Evolutionary conservation across 768 basidiomycete genomes (phyloP), one percentile per base, ranked within the genome.

Genomic region (Artomyces pyxidatus): DNA sequence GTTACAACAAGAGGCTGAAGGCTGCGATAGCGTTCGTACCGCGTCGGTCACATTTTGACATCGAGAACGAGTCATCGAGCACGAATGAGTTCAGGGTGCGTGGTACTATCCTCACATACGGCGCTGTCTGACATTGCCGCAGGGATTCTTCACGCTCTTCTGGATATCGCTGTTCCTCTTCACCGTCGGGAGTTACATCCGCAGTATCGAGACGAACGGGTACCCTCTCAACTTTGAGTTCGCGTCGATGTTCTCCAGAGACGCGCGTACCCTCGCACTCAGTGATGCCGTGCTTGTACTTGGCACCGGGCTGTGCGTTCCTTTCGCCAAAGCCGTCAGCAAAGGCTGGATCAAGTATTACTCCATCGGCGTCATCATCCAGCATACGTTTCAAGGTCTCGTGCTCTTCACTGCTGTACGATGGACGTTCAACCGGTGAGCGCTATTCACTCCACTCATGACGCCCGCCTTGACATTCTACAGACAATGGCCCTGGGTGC

Each of bases 401-500:
- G 78, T 91, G 27, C 73, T 98, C n/a, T 75, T 74, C 35, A 67
- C 72, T 9, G 84, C 86, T 3, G 75, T 98, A 27, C 81, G 74
- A 39, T 97, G 94, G 93, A 96, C 93, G 0, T 94, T 89, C 62
- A 82, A 94, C 56, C 68, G 86, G 88, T 81, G 16, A 9, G 12
- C 39, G 39, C 32, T 6, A 2, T 29, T 8, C 9, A 14, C 43
- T 10, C 51, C 37, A 45, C 41, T 32, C 29, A 17, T 10, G 19
- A n/a, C 28, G 37, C 17, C 42, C 28, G 37, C 7, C 49, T 10
- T 38, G 16, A 8, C 43, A 9, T 27, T 5, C 37, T 6, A n/a
- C 26, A 88, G 92, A 44, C 77, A 92, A 58, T 97, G 94, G 94
- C 92, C 91, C 29, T 97, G 94, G 94, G 94, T 97, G 5, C 94